Evolutionary conservation across 2,329 filamentous ascomycete species (phyloP).

Genomic region (Thelonectria olida): DNA sequence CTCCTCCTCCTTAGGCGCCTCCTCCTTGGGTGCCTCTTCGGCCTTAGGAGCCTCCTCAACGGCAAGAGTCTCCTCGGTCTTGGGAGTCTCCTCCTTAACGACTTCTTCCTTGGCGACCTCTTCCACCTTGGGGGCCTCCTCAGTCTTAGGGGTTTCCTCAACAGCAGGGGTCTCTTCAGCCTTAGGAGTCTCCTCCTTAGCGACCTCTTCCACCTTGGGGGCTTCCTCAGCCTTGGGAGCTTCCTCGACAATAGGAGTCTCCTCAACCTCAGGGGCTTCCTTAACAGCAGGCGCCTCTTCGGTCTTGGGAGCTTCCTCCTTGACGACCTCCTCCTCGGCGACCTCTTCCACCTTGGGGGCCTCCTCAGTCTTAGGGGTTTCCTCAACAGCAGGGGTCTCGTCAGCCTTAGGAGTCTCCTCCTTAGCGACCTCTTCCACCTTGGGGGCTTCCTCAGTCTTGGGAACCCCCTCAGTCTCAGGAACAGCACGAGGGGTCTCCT

Average conservation of each 20-base stretch:
- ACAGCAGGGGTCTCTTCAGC: neutral
- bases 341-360: neutral
- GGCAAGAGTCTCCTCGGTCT: neutral
- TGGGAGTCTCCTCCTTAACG: no score
- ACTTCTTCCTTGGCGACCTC: neutral
- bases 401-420: neutral
- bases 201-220: neutral
- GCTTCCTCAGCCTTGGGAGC: neutral
- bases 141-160: neutral
- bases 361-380: neutral
- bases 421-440: neutral
- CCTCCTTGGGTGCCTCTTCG: neutral
- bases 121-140: neutral
- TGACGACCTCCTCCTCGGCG: neutral
- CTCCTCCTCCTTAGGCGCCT: neutral
- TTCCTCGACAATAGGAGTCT: neutral
- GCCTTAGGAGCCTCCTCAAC: neutral
- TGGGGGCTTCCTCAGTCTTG: neutral
- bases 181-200: neutral
- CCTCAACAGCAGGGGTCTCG: neutral
- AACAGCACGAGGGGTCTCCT: no score
- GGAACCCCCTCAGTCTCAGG: neutral
- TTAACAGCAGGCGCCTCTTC: neutral
- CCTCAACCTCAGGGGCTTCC: neutral
- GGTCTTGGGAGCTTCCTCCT: no score